Percentiles rank a stretch among this genome's conserved stretches.
These are phyloP conservation scores for Dissophora globulifera DNA, from an alignment of 192 early-diverging fungal species.

Conservation along the genomic window DNA sequence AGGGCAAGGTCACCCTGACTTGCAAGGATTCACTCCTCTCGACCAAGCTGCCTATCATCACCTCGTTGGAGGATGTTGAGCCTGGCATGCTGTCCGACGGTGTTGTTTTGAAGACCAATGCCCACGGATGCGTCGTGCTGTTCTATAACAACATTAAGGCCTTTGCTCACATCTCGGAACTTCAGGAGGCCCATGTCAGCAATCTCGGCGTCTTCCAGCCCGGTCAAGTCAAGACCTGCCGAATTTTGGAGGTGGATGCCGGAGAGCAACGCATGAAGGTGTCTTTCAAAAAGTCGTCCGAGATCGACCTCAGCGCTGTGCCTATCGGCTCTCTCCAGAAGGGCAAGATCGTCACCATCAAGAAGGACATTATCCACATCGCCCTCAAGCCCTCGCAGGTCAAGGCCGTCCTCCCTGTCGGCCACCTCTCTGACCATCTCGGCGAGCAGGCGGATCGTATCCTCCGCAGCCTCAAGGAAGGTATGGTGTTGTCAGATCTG, in stretches of 20 bases:
- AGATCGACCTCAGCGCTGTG: slow-evolving; percentile 51
- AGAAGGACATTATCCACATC: slow-evolving; percentile 60
- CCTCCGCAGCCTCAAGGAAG: slow-evolving; percentile 50
- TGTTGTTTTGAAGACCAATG: slow-evolving; percentile 67
- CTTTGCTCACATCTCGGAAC: slow-evolving; percentile 77
- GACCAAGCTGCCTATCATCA: slow-evolving; percentile 73
- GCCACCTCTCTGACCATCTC: slow-evolving; percentile 77
- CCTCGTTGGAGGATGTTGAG: slow-evolving; percentile 65
- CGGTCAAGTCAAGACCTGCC: slow-evolving; percentile 82
- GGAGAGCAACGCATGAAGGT: slow-evolving; percentile 69
- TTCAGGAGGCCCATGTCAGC: slow-evolving; percentile 52
- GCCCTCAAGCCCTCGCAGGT: slow-evolving; percentile 67
- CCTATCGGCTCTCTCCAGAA: slow-evolving; percentile 54
- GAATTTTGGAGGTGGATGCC: slow-evolving; percentile 68
- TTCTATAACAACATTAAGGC: slow-evolving; percentile 84
- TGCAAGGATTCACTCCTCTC: slow-evolving; percentile 80
- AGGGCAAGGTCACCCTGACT: slow-evolving; percentile 74
- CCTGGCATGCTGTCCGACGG: slow-evolving; percentile 73
- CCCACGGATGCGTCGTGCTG: slow-evolving; percentile 74
- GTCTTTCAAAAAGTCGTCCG: slow-evolving; percentile 53
- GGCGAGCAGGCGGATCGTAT: slow-evolving; percentile 56
- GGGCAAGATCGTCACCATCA: slow-evolving; percentile 67
- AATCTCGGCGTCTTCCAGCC: slow-evolving; percentile 66
- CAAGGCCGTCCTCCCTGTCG: slow-evolving; percentile 63
- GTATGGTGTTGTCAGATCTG: slow-evolving; percentile 64